These are phyloP conservation scores for Aspergillus nomiae DNA, from an alignment of 2,329 filamentous ascomycete genomes.

Conservation along the genomic window DNA sequence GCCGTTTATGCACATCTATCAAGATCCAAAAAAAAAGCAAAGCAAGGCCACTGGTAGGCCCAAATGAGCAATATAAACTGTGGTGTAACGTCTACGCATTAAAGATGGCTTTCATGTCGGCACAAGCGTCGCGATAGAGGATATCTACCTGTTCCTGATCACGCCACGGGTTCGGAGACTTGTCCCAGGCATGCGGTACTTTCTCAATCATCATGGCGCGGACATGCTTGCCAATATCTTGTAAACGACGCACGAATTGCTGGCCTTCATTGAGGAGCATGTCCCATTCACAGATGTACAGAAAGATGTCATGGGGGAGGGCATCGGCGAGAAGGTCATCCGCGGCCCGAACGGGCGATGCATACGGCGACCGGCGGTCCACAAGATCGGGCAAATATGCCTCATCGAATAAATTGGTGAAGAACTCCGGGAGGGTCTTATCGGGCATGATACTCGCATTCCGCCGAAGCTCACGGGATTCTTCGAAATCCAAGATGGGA, in stretches of 20 bases:
- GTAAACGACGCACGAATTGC: constrained; percentile 44
- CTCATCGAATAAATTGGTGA: constrained; percentile 53
- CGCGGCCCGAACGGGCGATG: constrained; percentile 60
- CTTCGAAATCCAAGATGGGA: constrained; percentile 63
- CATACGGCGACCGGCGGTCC: constrained; percentile 58
- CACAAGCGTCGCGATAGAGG: constrained; percentile 47
- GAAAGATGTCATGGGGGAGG: constrained; percentile 61
- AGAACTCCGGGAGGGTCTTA: constrained; percentile 50
- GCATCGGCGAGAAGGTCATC: constrained; percentile 54
- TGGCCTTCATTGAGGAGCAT: constrained; percentile 65
- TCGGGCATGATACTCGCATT: constrained; percentile 56
- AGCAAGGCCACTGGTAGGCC: neutral
- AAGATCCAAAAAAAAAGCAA: neutral
- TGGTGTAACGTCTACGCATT: constrained; percentile 18
- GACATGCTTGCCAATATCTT: constrained; percentile 46
- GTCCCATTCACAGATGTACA: constrained; percentile 67
- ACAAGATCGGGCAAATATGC: constrained; percentile 50
- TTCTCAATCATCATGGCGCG: constrained; percentile 49
- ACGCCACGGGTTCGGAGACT: constrained; percentile 50
- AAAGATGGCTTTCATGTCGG: constrained; percentile 47
- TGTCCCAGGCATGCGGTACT: constrained; percentile 53
- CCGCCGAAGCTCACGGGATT: constrained; percentile 60
- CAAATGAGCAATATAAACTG: neutral
- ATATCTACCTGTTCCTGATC: constrained; percentile 46
- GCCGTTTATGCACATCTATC: neutral